Percentiles rank a stretch among this genome's conserved stretches.
phyloP scores from a whole-genome alignment of 192 early-diverging fungal species.

The Coemansia reversa region DNA sequence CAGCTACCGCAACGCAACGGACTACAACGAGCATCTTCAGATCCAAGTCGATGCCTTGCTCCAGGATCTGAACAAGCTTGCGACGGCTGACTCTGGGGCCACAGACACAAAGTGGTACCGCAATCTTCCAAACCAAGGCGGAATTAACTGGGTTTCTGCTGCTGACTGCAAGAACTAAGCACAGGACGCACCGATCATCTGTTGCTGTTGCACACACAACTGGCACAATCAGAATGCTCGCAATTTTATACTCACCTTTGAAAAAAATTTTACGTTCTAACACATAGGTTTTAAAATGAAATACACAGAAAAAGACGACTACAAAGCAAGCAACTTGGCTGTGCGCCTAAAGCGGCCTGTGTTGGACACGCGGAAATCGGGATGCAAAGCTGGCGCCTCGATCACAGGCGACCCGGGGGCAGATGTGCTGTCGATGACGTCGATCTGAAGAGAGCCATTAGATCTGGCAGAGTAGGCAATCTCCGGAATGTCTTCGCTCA shows the following conservation, averaged over 20 bases:
- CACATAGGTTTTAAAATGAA: not conserved
- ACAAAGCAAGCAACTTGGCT: constrained; percentile 30
- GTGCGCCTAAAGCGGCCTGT: constrained; percentile 45
- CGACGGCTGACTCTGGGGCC: constrained; percentile 52
- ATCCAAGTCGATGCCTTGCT: constrained; percentile 62
- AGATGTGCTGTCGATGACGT: constrained; percentile 24
- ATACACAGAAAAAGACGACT: not conserved
- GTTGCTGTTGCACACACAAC: not conserved
- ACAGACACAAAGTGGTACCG: constrained; percentile 65
- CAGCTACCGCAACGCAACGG: constrained; percentile 68
- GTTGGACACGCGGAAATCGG: constrained; percentile 12
- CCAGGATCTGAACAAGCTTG: constrained; percentile 51
- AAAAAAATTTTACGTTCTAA: constrained; percentile 9
- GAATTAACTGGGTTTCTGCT: constrained; percentile 56
- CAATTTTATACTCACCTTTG: not conserved
- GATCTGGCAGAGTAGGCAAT: constrained; percentile 37
- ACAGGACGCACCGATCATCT: not conserved
- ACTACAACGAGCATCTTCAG: constrained; percentile 65
- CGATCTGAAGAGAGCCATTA: constrained; percentile 32
- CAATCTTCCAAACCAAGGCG: constrained; percentile 60
- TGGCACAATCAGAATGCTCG: not conserved
- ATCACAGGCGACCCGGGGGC: constrained; percentile 5
- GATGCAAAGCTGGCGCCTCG: constrained; percentile 2
- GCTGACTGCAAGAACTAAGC: constrained; percentile 31
- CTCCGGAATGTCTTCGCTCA: constrained; percentile 24